phyloP scores from a whole-genome alignment of 306 rosid species.

The Alnus rubra region DNA sequence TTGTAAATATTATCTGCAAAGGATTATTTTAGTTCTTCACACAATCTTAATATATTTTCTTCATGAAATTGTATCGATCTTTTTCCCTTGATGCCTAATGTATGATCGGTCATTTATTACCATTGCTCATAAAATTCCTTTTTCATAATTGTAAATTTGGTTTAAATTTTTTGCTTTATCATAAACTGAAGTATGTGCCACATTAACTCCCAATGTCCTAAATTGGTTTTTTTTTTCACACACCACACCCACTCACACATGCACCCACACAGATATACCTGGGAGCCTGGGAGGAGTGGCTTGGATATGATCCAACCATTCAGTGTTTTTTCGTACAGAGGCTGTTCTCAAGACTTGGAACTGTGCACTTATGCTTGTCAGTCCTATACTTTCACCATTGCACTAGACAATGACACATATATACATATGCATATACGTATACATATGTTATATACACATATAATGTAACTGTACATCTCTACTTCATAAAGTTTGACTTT shows the following conservation, averaged over 20 bases:
- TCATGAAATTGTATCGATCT: background rate
- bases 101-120: background rate
- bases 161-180: background rate
- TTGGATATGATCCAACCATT: background rate
- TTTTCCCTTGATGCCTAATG: background rate
- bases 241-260: background rate
- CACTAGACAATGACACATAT: background rate
- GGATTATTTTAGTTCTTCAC: background rate
- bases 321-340: too few relatives aligned
- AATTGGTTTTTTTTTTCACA: background rate
- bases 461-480: background rate
- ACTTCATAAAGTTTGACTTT: conserved; percentile 9
- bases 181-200: background rate
- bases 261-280: background rate
- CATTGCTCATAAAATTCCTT: background rate
- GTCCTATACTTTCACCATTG: background rate
- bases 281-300: background rate
- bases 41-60: background rate
- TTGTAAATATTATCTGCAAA: background rate
- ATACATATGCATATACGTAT: background rate
- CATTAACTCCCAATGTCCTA: background rate
- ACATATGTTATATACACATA: background rate
- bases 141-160: background rate
- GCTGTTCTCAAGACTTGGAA: background rate
- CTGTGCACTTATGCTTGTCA: background rate